Evolutionary conservation across 441 rosid genomes (phyloP), one percentile per base, ranked within the genome.

Genomic region (Flueggea neowawraea): DNA sequence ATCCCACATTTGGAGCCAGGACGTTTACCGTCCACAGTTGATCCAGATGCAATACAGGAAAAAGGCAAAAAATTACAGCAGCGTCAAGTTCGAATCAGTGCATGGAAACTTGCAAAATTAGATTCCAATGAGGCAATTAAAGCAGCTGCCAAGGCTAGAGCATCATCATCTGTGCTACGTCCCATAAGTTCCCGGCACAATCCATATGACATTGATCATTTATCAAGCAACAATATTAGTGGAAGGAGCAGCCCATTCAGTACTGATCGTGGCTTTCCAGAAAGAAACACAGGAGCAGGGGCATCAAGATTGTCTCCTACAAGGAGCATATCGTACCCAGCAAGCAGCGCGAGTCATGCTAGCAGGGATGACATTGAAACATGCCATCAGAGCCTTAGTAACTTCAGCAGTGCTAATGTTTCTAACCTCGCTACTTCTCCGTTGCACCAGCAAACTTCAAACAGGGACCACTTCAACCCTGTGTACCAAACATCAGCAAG

Each of bases 51-150:
- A 5, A 17, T 71, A 22, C 78, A 72, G 52, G 85, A 87, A 45
- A 80, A 74, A 60, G 87, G 83, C 15, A 88, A 83, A 71, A 86
- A 58, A 71, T 62, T 80, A 65, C 83, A 90, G 31, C 96, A 76
- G 63, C 92, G 82, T 61, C 96, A 80, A 54, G 90, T 88, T 54
- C 84, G 90, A 76, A 88, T 93, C 75, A 93, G 95, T 53, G 96
- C 97, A 8, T 90, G 97, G 98, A 88, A 87, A 67, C 91, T 90
- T 10, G 98, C 93, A n/a, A 90, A 87, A 69, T 70, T 93, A 61
- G 98, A 93, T 60, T 81, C 97, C 48, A 75, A 69, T 14, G 91
- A 90, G 81, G 98, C 91, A 51, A 70, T 84, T 11, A 87, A 79
- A 69, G 97, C 96, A 52, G 96, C 82, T 73, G 96, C 97, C 22